phyloP scores from a whole-genome alignment of 2,329 filamentous ascomycete species.

The Alternaria angustiovoidea region DNA sequence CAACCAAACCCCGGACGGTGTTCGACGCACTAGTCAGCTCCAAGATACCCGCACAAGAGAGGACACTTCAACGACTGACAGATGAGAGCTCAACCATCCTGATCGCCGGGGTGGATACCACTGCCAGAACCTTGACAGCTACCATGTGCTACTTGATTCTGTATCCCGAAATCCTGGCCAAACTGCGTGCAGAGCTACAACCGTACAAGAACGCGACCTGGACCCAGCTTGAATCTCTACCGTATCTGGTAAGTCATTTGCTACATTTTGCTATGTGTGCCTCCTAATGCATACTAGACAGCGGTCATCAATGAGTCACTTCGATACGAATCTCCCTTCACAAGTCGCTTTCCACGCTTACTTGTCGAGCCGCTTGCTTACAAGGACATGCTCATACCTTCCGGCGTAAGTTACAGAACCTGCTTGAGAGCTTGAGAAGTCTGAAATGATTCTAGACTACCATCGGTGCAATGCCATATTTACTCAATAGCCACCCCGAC shows the following conservation, averaged over 20 bases:
- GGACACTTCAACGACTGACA: conserved; percentile 36
- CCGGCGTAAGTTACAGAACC: conserved; percentile 16
- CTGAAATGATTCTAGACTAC: conserved; percentile 17
- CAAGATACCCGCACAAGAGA: conserved; percentile 29
- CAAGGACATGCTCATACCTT: conserved; percentile 25
- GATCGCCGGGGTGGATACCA: conserved; percentile 46
- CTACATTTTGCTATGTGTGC: background rate
- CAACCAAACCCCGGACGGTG: conserved; percentile 3
- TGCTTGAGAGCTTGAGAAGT: background rate
- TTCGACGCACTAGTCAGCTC: conserved; percentile 16
- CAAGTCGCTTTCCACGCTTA: conserved; percentile 26
- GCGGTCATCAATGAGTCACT: conserved; percentile 22
- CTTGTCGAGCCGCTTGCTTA: conserved; percentile 27
- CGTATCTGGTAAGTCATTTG: conserved; percentile 17
- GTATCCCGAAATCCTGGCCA: conserved; percentile 13
- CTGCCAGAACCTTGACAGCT: conserved; percentile 29
- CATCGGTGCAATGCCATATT: conserved; percentile 31
- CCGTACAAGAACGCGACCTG: background rate
- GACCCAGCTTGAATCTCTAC: conserved; percentile 17
- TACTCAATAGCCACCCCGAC: conserved; percentile 30
- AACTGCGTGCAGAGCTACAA: background rate
- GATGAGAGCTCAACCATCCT: conserved; percentile 42
- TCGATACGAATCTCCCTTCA: conserved; percentile 16
- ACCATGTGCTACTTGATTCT: conserved; percentile 14
- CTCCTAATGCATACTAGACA: conserved; percentile 4